These are phyloP conservation scores for Casuarina equisetifolia DNA, from an alignment of 306 rosid genomes.

Conservation along the genomic window DNA sequence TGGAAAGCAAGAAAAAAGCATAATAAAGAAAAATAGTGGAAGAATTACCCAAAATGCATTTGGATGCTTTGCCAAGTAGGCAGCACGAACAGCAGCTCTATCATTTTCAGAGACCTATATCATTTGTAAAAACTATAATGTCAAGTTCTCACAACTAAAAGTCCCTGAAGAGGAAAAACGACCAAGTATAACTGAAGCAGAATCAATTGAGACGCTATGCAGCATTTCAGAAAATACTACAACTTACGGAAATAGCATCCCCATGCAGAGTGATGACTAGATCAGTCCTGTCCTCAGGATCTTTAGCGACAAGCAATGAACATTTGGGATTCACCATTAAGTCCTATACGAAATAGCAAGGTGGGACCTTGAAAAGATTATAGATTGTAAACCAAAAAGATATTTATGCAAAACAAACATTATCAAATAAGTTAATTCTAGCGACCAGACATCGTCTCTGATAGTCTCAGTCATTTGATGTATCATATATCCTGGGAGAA, in stretches of 20 bases:
- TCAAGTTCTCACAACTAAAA: constrained; percentile 22
- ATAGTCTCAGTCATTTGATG: neutral
- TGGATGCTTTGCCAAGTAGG: constrained; percentile 85
- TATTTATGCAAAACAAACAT: neutral
- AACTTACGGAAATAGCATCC: constrained; percentile 78
- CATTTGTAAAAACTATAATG: constrained; percentile 16
- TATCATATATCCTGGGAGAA: neutral
- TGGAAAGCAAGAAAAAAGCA: neutral
- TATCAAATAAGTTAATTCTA: neutral
- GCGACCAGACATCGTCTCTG: neutral
- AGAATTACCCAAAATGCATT: constrained; percentile 87
- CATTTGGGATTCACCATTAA: constrained; percentile 72
- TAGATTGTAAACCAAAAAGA: neutral
- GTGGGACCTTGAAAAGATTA: constrained; percentile 8
- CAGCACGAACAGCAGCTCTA: constrained; percentile 58
- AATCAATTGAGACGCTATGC: constrained; percentile 1
- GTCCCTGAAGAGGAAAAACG: constrained; percentile 7
- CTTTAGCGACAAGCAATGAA: constrained; percentile 85
- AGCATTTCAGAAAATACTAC: constrained; percentile 23
- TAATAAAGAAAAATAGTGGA: constrained; percentile 29
- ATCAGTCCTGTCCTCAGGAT: constrained; percentile 90
- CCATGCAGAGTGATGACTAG: constrained; percentile 84
- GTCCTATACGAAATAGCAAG: constrained; percentile 52
- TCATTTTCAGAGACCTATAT: constrained; percentile 75
- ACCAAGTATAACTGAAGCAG: neutral